A percentile compares a stretch with the other conserved stretches of the same genome.
Evolutionary conservation across 2,329 filamentous ascomycete species (phyloP).

Genomic region (Chaetoscypha palmicola): DNA sequence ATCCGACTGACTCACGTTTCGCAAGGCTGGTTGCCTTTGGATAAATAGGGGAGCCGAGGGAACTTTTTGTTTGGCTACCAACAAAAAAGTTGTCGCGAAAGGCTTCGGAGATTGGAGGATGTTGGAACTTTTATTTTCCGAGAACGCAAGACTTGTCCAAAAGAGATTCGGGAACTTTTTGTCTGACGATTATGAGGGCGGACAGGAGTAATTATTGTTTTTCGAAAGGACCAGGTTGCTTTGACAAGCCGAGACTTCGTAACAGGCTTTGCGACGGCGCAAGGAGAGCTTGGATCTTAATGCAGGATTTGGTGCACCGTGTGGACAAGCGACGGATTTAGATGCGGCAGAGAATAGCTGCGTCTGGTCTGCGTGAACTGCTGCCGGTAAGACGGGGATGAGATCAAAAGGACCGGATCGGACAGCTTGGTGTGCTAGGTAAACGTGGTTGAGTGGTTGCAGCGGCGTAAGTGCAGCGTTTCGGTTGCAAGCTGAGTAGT

Average conservation of each 20-base stretch:
- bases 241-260: constrained; percentile 27
- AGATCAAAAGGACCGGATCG: constrained; percentile 7
- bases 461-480: constrained; percentile 2
- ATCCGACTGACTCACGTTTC: constrained; percentile 22
- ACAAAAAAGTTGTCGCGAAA: background rate
- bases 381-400: constrained; percentile 15
- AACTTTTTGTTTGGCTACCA: background rate
- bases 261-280: constrained; percentile 27
- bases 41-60: background rate
- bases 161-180: background rate
- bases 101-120: background rate
- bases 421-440: background rate
- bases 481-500: constrained; percentile 7
- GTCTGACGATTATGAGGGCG: constrained; percentile 2
- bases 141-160: background rate
- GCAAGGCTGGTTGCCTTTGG: background rate
- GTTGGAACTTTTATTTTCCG: background rate
- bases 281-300: constrained; percentile 21
- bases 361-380: constrained; percentile 18
- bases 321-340: constrained; percentile 20
- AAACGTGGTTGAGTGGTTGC: constrained; percentile 1
- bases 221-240: constrained; percentile 23
- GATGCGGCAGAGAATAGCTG: constrained; percentile 12
- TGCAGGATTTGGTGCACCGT: constrained; percentile 15
- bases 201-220: constrained; percentile 15